These are phyloP conservation scores for Starmerella tilneyi DNA, from an alignment of 805 yeast species.

Conservation along the genomic window DNA sequence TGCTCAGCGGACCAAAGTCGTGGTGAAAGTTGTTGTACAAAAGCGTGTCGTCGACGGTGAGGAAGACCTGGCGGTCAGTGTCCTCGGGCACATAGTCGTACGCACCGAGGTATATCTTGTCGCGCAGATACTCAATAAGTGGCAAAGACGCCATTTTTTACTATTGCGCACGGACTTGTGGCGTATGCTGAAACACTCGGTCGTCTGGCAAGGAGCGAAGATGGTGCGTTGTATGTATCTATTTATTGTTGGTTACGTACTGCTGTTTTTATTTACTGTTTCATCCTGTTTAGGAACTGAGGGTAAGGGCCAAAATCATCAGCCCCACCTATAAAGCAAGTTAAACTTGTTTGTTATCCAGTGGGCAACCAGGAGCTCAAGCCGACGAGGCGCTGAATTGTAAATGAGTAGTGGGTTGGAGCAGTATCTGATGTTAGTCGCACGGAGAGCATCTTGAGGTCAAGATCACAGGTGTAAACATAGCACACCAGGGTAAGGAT, in stretches of 20 bases:
- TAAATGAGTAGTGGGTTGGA: no score
- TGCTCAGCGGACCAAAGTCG: slow-evolving; percentile 92
- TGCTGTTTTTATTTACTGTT: slow-evolving; percentile 1
- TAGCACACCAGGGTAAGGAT: no score
- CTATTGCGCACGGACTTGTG: neutral
- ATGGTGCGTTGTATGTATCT: slow-evolving; percentile 2
- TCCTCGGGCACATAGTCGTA: slow-evolving; percentile 71
- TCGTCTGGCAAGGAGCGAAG: slow-evolving; percentile 4
- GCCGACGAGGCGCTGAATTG: no score
- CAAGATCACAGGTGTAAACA: no score
- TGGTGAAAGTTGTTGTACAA: slow-evolving; percentile 92
- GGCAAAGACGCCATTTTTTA: slow-evolving; percentile 23
- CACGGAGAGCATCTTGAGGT: no score
- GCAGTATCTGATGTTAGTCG: no score
- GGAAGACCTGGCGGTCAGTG: slow-evolving; percentile 64
- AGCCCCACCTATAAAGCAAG: no score
- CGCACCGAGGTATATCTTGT: slow-evolving; percentile 71
- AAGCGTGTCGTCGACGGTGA: slow-evolving; percentile 84
- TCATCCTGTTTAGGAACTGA: slow-evolving; percentile 1
- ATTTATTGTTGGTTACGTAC: slow-evolving; percentile 7
- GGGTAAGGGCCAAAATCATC: slow-evolving; percentile 11
- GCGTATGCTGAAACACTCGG: neutral
- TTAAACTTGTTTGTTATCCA: no score
- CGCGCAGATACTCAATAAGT: slow-evolving; percentile 33
- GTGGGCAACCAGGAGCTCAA: no score